Conservation (phyloP, 2,329 filamentous ascomycete genomes). For the Cryphonectria nitschkei region DNA sequence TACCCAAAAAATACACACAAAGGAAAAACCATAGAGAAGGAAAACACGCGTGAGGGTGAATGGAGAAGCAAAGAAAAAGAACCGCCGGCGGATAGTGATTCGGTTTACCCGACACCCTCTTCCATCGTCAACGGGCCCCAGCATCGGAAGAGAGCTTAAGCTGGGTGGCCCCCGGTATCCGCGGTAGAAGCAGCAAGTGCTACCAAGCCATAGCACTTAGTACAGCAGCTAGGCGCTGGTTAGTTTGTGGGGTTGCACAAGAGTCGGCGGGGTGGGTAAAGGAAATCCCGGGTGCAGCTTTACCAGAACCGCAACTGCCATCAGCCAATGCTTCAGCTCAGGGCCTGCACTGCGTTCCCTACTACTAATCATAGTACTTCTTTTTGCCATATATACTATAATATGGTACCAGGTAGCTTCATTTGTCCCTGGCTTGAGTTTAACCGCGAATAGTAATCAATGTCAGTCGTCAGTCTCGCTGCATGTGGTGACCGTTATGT, state of each 20-base stretch:
- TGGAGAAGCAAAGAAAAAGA: not conserved
- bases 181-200: constrained; percentile 12
- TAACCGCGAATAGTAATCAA: not conserved
- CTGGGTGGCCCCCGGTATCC: not conserved
- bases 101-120: not conserved
- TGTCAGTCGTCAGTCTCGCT: not conserved
- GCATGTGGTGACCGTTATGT: not conserved
- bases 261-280: constrained; percentile 4
- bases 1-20: too few species aligned
- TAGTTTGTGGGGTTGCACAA: not conserved
- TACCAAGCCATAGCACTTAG: too few species aligned
- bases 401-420: too few species aligned
- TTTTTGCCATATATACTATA: too few species aligned
- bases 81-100: not conserved
- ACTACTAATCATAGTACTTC: too few species aligned
- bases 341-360: not conserved
- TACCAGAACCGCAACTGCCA: not conserved
- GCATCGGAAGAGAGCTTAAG: constrained; percentile 23
- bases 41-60: not conserved
- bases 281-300: constrained; percentile 12
- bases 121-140: not conserved
- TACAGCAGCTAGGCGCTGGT: too few species aligned
- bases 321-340: not conserved
- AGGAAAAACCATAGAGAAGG: not conserved
- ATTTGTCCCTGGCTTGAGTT: too few species aligned